These are phyloP conservation scores for Paramecium caudatum DNA, from an alignment of 73 alveolate genomes.

Conservation along the genomic window DNA sequence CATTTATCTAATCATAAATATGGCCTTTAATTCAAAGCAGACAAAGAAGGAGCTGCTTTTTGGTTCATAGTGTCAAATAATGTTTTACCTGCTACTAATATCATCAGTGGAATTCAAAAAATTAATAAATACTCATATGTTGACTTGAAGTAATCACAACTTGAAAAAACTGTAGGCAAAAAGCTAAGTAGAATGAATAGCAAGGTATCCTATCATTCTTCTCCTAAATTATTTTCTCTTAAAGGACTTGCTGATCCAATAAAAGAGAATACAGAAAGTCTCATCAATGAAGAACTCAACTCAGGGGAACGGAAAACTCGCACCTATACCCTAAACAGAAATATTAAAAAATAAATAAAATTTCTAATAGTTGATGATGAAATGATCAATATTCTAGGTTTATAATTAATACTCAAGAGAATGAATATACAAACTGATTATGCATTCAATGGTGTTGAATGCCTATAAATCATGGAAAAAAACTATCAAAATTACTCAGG, in stretches of 20 bases:
- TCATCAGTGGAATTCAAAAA: conserved; percentile 14
- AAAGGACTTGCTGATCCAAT: conserved; percentile 13
- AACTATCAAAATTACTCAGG: neutral
- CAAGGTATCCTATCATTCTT: conserved; percentile 6
- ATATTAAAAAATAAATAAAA: neutral
- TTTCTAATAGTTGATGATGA: conserved; percentile 62
- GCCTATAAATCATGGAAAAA: neutral
- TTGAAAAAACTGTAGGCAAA: conserved; percentile 18
- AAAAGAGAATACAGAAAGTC: conserved; percentile 9
- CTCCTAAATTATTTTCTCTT: neutral
- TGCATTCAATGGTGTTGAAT: conserved; percentile 71
- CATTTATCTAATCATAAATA: conserved; percentile 1
- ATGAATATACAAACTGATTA: conserved; percentile 38
- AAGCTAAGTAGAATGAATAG: conserved; percentile 10
- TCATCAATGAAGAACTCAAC: conserved; percentile 6
- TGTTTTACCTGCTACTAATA: neutral
- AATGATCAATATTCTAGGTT: conserved; percentile 21
- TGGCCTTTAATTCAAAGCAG: neutral
- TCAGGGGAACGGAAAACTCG: neutral
- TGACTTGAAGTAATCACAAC: neutral
- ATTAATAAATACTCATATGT: neutral
- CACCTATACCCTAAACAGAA: neutral
- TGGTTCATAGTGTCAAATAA: conserved; percentile 20
- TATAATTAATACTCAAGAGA: neutral
- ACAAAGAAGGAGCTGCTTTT: conserved; percentile 17